These are phyloP conservation scores for Pichia rugopelliculosa DNA, from an alignment of 805 yeast genomes.

Conservation along the genomic window DNA sequence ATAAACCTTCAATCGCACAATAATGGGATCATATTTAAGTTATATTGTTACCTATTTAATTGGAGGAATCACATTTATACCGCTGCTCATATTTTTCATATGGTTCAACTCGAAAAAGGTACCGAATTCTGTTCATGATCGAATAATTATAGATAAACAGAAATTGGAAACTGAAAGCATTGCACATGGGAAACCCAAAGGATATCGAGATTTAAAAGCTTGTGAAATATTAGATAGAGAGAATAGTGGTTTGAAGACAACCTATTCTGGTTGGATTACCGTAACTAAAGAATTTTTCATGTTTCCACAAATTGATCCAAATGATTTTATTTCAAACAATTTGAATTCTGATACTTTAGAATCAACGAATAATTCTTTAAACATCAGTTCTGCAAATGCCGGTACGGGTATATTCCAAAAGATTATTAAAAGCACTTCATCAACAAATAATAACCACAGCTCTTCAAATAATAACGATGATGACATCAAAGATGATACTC, in stretches of 20 bases:
- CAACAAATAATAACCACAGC: not conserved
- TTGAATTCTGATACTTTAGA: constrained; percentile 3
- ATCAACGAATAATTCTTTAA: not conserved
- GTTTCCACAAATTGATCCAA: constrained; percentile 34
- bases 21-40: not conserved
- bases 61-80: constrained; percentile 81
- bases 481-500: constrained; percentile 1
- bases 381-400: not conserved
- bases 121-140: constrained; percentile 18
- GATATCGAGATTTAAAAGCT: constrained; percentile 37
- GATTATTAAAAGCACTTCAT: not conserved
- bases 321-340: constrained; percentile 15
- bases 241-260: constrained; percentile 56
- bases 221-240: constrained; percentile 57
- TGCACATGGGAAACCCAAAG: constrained; percentile 21
- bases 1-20: no score
- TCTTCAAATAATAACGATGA: not conserved
- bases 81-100: constrained; percentile 39
- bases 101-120: constrained; percentile 34
- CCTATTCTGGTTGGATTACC: constrained; percentile 69
- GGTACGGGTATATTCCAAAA: constrained; percentile 3
- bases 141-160: constrained; percentile 12
- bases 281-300: constrained; percentile 74
- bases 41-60: constrained; percentile 33
- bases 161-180: constrained; percentile 20